Conservation (phyloP, 2,329 filamentous ascomycete genomes). For the Seiridium cupressi region DNA sequence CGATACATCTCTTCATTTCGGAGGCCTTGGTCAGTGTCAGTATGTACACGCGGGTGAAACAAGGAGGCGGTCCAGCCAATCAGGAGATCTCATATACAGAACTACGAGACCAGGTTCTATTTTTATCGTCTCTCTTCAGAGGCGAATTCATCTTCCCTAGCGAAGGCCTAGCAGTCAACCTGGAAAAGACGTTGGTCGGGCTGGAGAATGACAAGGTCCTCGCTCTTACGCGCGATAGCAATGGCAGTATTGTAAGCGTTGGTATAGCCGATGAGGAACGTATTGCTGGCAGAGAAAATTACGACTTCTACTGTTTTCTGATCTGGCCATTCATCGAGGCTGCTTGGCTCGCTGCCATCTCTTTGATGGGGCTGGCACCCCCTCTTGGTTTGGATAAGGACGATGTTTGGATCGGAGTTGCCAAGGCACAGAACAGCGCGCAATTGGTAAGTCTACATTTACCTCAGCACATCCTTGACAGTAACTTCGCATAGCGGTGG, state of each 20-base stretch:
- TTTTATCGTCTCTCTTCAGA: slow-evolving; percentile 89
- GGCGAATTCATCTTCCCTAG: slow-evolving; percentile 96
- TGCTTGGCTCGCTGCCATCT: slow-evolving; percentile 86
- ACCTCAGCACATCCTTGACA: background rate
- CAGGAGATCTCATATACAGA: slow-evolving; percentile 77
- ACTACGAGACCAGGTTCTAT: slow-evolving; percentile 76
- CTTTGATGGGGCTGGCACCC: slow-evolving; percentile 81
- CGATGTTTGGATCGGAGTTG: slow-evolving; percentile 76
- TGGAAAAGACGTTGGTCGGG: slow-evolving; percentile 74
- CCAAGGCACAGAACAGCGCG: slow-evolving; percentile 76
- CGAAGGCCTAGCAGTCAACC: slow-evolving; percentile 76
- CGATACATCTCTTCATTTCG: slow-evolving; percentile 94
- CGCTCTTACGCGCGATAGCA: slow-evolving; percentile 56
- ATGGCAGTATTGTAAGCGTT: slow-evolving; percentile 60
- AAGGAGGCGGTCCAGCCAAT: slow-evolving; percentile 77
- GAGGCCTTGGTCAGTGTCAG: slow-evolving; percentile 87
- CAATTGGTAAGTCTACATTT: slow-evolving; percentile 61
- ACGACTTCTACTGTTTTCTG: slow-evolving; percentile 97
- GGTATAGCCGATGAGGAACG: slow-evolving; percentile 77
- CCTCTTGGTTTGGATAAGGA: slow-evolving; percentile 52
- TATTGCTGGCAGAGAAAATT: slow-evolving; percentile 82
- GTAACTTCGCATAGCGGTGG: background rate
- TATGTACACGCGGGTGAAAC: slow-evolving; percentile 89
- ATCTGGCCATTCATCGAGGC: slow-evolving; percentile 99
- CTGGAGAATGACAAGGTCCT: slow-evolving; percentile 81